A percentile compares a stretch with the other conserved stretches of the same genome.
Conservation (phyloP, 805 yeast species). For the Zygoascus biomembranicola region DNA sequence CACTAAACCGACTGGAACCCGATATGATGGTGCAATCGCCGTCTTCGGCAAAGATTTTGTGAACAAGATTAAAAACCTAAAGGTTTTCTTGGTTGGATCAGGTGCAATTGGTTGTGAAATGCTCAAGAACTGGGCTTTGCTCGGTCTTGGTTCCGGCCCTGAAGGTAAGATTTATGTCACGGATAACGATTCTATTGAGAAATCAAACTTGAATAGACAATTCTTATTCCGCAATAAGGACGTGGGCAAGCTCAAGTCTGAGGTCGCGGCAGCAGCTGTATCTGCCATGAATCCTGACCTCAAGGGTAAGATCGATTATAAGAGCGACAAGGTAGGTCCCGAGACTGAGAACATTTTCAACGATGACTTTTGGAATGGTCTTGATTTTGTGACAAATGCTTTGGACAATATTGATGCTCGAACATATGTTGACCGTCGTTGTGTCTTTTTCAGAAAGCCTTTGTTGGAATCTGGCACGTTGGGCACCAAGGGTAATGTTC, state of each 20-base stretch:
- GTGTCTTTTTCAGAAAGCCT: slow-evolving; percentile 87
- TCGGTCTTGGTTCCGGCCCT: slow-evolving; percentile 91
- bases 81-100: slow-evolving; percentile 89
- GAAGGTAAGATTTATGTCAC: slow-evolving; percentile 78
- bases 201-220: slow-evolving; percentile 93
- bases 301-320: slow-evolving; percentile 63
- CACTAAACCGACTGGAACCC: slow-evolving; percentile 65
- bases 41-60: slow-evolving; percentile 81
- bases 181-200: slow-evolving; percentile 92
- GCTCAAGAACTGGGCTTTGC: slow-evolving; percentile 95
- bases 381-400: slow-evolving; percentile 93
- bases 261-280: slow-evolving; percentile 83
- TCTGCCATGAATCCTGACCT: slow-evolving; percentile 78
- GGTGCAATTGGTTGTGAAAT: slow-evolving; percentile 99
- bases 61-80: slow-evolving; percentile 61
- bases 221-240: slow-evolving; percentile 90
- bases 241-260: slow-evolving; percentile 87
- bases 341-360: slow-evolving; percentile 85
- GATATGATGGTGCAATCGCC: slow-evolving; percentile 94
- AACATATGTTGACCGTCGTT: slow-evolving; percentile 93
- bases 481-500: slow-evolving; percentile 98
- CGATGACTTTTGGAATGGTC: slow-evolving; percentile 72
- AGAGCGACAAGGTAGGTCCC: slow-evolving; percentile 82
- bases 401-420: slow-evolving; percentile 97
- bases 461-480: slow-evolving; percentile 93